Base-by-base conservation (phyloP, 192 early-diverging fungal species). In the Umbelopsis vinacea region DNA sequence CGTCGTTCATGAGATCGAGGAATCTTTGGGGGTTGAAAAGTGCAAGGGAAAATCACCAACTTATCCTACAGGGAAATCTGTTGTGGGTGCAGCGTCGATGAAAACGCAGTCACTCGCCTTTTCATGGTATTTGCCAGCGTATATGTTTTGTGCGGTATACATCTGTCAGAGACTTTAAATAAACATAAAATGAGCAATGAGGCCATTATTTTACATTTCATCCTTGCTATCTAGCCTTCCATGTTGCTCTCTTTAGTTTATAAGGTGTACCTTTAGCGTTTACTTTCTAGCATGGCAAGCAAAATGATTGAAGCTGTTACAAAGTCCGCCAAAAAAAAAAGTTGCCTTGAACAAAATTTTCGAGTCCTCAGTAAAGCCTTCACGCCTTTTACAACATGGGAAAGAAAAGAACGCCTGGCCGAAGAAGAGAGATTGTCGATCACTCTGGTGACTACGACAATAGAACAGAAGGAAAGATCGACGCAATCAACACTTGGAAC, bases 401-500 rank as follows among this genome's bases (percentile, higher is more conserved):
- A 63, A 63, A 63, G 57, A 63, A 63, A 26, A 63, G 57, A 63
- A 63, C 29, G 1, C 35, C 57, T 29, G 57, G 57, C 3, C 23
- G 57, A 53, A 69, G 29, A 69, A 53, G 68, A 69, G 46, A 69
- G 33, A 15, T 53, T 11, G 15, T 53, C 17, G 68, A 69, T 53
- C 26, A 21, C 15, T 50, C 46, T 37, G 17, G 19, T 3, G 46
- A 69, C 26, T 69, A 69, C 17, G 68, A 50, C 46, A 71, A 37
- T 48, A 54, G 55, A 9, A 67, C 47, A 7, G 68, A 10, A 22
- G 81, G 78, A 46, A 82, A 88, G 26, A 77, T 93, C 43, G 81
- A 89, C 21, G 91, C 90, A 9, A 89, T 89, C 53, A 83, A 80
- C 63, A 89, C 91, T 2, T 90, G 87, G 89, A 84, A 88, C 68